Percentiles rank a stretch among this genome's conserved stretches.
Conservation (phyloP, 2,329 filamentous ascomycete genomes). For the Colletotrichum sp. region DNA sequence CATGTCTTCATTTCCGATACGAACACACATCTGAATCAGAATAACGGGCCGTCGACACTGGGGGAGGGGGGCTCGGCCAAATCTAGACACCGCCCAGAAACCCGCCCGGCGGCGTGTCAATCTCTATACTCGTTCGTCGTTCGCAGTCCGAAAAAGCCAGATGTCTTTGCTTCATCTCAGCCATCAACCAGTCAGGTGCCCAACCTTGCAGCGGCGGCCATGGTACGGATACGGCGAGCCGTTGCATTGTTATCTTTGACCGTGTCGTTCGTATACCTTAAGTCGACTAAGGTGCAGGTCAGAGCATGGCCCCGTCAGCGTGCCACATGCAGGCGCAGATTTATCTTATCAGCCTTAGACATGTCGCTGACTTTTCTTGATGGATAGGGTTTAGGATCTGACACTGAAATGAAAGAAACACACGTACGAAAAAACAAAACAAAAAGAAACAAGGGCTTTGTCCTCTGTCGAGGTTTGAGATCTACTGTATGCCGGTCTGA, state of each 20-base stretch:
- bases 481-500: background rate
- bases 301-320: background rate
- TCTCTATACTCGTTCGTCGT: background rate
- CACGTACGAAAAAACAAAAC: background rate
- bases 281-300: background rate
- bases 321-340: background rate
- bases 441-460: background rate
- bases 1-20: background rate
- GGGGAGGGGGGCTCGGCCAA: background rate
- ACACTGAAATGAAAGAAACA: background rate
- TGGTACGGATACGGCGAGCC: background rate
- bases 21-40: background rate
- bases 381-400: conserved; percentile 2
- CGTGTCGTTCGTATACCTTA: background rate
- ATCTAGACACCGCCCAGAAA: background rate
- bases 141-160: background rate
- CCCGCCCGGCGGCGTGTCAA: background rate
- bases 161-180: conserved; percentile 11
- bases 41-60: background rate
- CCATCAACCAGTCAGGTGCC: background rate
- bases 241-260: background rate
- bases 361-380: background rate
- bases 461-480: background rate
- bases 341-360: background rate
- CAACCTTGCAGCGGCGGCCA: background rate